phyloP scores from a whole-genome alignment of 108 stramenopile species.

The Cyclotella kingstonii region DNA sequence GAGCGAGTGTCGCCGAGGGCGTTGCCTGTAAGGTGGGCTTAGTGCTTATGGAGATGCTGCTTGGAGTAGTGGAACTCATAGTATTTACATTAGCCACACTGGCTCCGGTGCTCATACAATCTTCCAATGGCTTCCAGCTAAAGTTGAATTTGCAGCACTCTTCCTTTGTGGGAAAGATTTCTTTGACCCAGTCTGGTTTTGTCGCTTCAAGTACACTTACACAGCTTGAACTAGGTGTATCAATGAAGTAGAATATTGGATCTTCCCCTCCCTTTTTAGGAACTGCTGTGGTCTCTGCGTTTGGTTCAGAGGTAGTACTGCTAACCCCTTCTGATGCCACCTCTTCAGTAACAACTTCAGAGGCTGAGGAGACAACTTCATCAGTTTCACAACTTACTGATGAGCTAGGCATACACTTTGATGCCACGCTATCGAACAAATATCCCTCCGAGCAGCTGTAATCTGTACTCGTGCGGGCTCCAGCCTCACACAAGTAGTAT shows the following conservation, averaged over 20 bases:
- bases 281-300: not conserved
- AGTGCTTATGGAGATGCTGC: not conserved
- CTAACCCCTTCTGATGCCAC: not conserved
- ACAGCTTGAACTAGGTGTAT: conserved; percentile 4
- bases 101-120: not conserved
- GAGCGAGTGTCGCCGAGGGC: not conserved
- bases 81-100: not conserved
- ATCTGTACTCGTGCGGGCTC: not conserved
- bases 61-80: not conserved
- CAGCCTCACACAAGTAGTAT: conserved; percentile 8
- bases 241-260: not conserved
- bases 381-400: conserved; percentile 2
- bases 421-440: conserved; percentile 1
- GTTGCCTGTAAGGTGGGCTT: not conserved
- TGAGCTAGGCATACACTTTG: not conserved
- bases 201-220: not conserved
- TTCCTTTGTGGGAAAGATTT: conserved; percentile 6
- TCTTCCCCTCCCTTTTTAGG: not conserved
- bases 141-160: conserved; percentile 12
- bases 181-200: conserved; percentile 6
- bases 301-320: not conserved
- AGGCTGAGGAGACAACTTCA: not conserved
- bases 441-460: conserved; percentile 9
- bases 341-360: not conserved
- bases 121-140: not conserved